Base-by-base conservation (phyloP, 257 asterid species). In the Jaltomata sinuosa region DNA sequence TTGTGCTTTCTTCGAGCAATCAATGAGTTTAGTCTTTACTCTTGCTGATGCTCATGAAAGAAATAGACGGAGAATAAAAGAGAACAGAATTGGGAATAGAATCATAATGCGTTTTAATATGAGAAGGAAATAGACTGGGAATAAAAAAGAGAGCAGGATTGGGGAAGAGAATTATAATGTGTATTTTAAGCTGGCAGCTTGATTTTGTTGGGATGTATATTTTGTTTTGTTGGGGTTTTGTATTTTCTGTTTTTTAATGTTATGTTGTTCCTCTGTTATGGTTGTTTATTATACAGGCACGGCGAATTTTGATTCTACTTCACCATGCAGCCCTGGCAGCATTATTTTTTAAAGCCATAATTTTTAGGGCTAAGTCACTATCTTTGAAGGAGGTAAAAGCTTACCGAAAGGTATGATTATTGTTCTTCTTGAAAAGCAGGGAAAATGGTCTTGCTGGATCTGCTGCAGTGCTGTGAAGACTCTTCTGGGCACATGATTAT, bases 221-320 rank as follows among this genome's bases (percentile, higher is more conserved):
- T 83, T 86, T 84, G 79, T 40, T 84, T 74, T 78, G 57, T 62
- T 89, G 86, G 87, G 84, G 81, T 50, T 71, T 14, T 74, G 50
- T 74, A 10, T 40, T 62, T 64, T 79, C 64, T 32, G n/a, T 25
- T 68, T 76, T 57, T 81, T 67, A 21, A n/a, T 69, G 61, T 84
- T 45, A 81, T 68, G 12, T 32, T 40, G 80, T 67, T 54, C 55
- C 68, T 82, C 79, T 15, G 59, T 65, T 74, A 27, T 74, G 76
- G 57, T 19, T 78, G 27, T 85, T 34, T 78, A 18, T 85, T 72
- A 78, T 22, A 22, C 38, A 32, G 11, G 65, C 64, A 45, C 7
- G 40, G 88, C 85, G 61, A 76, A 71, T 82, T 91, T 86, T 83
- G 85, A 47, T 79, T 62, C n/a, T 67, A n/a, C 52, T 87, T 55